These are phyloP conservation scores for Lichtheimia ornata DNA, from an alignment of 371 early-diverging fungal genomes.

Conservation along the genomic window DNA sequence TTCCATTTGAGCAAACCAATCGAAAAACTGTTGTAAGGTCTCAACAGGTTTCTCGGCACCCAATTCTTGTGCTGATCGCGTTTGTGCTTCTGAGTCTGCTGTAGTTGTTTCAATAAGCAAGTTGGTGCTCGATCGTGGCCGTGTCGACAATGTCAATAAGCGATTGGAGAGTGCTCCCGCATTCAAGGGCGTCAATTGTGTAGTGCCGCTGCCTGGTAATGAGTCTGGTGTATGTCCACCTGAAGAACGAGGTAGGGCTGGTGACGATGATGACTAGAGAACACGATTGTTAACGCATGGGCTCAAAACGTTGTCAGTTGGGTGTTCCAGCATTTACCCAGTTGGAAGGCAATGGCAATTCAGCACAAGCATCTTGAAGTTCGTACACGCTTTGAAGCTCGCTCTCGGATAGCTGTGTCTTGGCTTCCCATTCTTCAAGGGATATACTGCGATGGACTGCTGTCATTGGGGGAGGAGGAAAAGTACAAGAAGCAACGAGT, in stretches of 20 bases:
- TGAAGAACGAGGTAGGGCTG: slow-evolving; percentile 28
- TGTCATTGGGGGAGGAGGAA: slow-evolving; percentile 26
- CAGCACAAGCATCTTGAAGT: slow-evolving; percentile 68
- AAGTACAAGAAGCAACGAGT: neutral
- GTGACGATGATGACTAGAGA: slow-evolving; percentile 25
- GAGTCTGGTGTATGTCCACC: slow-evolving; percentile 42
- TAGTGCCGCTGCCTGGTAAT: slow-evolving; percentile 6
- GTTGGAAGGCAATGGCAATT: slow-evolving; percentile 66
- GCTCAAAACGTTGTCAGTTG: neutral
- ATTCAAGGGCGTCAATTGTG: slow-evolving; percentile 24
- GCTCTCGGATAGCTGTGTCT: slow-evolving; percentile 55
- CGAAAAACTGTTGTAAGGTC: slow-evolving; percentile 85
- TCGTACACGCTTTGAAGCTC: slow-evolving; percentile 63
- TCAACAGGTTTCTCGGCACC: slow-evolving; percentile 65
- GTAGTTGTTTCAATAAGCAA: slow-evolving; percentile 37
- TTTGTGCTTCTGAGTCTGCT: slow-evolving; percentile 31
- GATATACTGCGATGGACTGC: slow-evolving; percentile 41
- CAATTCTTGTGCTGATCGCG: slow-evolving; percentile 31
- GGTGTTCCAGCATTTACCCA: slow-evolving; percentile 28
- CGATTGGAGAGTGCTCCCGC: slow-evolving; percentile 31
- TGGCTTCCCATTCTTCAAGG: slow-evolving; percentile 73
- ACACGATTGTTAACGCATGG: neutral
- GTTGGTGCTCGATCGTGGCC: slow-evolving; percentile 49
- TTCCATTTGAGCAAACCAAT: slow-evolving; percentile 86
- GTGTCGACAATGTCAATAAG: slow-evolving; percentile 23